phyloP scores from a whole-genome alignment of 176 grass and related monocot species.

The Bonia amplexicaulis region DNA sequence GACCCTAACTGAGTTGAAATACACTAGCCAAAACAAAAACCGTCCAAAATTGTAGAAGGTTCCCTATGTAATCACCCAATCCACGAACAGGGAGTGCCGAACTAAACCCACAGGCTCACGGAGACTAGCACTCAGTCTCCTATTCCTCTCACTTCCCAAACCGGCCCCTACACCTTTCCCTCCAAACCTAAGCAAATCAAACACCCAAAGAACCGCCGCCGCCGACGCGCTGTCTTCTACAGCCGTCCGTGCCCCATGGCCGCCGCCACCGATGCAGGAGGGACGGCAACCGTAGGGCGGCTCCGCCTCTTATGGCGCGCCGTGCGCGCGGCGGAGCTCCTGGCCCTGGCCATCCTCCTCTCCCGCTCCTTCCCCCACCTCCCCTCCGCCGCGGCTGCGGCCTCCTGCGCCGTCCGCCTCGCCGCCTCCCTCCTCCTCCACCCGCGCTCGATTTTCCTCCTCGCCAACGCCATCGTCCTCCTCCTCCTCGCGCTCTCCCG shows the following conservation, averaged over 20 bases:
- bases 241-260: neutral
- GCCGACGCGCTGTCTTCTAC: neutral
- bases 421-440: slow-evolving; percentile 20
- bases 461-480: slow-evolving; percentile 58
- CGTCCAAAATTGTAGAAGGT: neutral
- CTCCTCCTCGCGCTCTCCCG: slow-evolving; percentile 38
- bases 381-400: slow-evolving; percentile 29
- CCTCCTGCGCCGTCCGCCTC: slow-evolving; percentile 24
- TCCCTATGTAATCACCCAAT: neutral
- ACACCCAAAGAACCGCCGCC: neutral
- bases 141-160: neutral
- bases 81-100: neutral
- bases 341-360: slow-evolving; percentile 23
- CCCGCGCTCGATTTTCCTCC: slow-evolving; percentile 27
- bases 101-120: neutral
- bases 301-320: slow-evolving; percentile 36
- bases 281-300: neutral
- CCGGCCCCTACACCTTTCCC: neutral
- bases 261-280: neutral
- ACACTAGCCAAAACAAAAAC: neutral
- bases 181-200: slow-evolving; percentile 12
- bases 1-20: too few relatives aligned
- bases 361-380: slow-evolving; percentile 28
- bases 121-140: neutral
- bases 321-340: slow-evolving; percentile 45